Evolutionary conservation across 768 basidiomycete species (phyloP).

Genomic region (Kwoniella heveanensis): DNA sequence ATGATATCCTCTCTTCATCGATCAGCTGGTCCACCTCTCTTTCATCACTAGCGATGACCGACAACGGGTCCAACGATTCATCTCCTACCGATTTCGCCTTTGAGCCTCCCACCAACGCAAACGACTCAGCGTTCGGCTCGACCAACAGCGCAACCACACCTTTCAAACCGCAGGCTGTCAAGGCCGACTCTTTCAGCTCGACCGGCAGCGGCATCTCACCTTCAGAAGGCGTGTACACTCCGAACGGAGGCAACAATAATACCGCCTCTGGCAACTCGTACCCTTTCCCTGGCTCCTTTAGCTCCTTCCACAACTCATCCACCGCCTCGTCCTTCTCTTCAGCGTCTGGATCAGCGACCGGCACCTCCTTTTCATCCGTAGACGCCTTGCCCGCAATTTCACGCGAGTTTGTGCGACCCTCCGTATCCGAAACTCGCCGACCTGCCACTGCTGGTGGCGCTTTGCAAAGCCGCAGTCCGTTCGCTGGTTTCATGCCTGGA

Average conservation of each 20-base stretch:
- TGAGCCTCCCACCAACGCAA: constrained; percentile 31
- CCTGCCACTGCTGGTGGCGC: constrained; percentile 54
- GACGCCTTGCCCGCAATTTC: constrained; percentile 54
- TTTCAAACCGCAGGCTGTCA: constrained; percentile 25
- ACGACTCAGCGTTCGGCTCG: constrained; percentile 6
- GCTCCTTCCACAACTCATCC: constrained; percentile 22
- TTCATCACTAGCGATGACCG: constrained; percentile 18
- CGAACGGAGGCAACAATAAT: constrained; percentile 6
- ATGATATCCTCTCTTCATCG: constrained; percentile 14
- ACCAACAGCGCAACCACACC: neutral
- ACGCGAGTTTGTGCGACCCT: constrained; percentile 52
- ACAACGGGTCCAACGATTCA: constrained; percentile 32
- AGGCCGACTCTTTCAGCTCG: constrained; percentile 23
- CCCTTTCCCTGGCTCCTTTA: constrained; percentile 10
- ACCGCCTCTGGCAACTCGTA: constrained; percentile 5
- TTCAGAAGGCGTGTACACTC: constrained; percentile 4
- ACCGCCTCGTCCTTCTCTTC: constrained; percentile 49
- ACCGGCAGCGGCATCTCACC: constrained; percentile 4
- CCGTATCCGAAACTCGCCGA: constrained; percentile 43
- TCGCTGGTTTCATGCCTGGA: constrained; percentile 26
- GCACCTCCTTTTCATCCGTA: constrained; percentile 44
- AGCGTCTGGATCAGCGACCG: constrained; percentile 38
- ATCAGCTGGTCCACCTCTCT: constrained; percentile 22
- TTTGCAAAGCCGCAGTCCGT: constrained; percentile 34
- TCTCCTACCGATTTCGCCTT: constrained; percentile 48